These are phyloP conservation scores for Cladosporium colombiae DNA, from an alignment of 2,329 filamentous ascomycete species.

Conservation along the genomic window DNA sequence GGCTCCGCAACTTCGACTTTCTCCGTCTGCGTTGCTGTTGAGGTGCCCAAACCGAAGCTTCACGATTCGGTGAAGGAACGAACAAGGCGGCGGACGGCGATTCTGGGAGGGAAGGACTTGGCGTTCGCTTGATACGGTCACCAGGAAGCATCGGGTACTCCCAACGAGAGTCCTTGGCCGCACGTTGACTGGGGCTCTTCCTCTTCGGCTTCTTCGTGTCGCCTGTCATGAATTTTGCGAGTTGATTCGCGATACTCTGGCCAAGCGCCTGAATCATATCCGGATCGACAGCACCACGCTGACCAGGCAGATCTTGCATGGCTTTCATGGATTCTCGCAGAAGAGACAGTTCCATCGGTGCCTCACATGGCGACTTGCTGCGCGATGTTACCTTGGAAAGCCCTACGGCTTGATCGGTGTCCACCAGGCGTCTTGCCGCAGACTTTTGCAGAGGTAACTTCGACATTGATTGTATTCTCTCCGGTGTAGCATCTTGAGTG, in stretches of 20 bases:
- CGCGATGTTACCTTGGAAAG: background rate
- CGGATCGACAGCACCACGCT: slow-evolving; percentile 22
- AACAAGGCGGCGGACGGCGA: slow-evolving; percentile 12
- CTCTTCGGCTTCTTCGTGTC: slow-evolving; percentile 24
- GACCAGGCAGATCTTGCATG: slow-evolving; percentile 2
- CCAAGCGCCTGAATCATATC: slow-evolving; percentile 37
- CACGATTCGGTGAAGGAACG: slow-evolving; percentile 16
- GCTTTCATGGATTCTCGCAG: slow-evolving; percentile 23
- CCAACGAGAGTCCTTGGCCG: slow-evolving; percentile 29
- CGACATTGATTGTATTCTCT: background rate
- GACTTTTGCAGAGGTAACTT: background rate
- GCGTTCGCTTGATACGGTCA: slow-evolving; percentile 22
- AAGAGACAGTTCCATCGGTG: slow-evolving; percentile 22
- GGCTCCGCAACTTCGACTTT: background rate
- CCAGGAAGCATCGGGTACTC: slow-evolving; percentile 30
- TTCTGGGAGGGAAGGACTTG: slow-evolving; percentile 17
- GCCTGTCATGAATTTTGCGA: slow-evolving; percentile 34
- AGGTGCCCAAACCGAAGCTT: slow-evolving; percentile 29
- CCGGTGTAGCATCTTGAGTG: slow-evolving; percentile 7
- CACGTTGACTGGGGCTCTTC: slow-evolving; percentile 18
- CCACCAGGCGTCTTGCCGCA: background rate
- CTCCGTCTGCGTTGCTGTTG: slow-evolving; percentile 19
- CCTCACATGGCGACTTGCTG: background rate
- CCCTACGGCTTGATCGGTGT: background rate
- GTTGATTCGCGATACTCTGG: slow-evolving; percentile 38